Evolutionary conservation across 345 rosid species (phyloP).

Genomic region (Populus ilicifolia): DNA sequence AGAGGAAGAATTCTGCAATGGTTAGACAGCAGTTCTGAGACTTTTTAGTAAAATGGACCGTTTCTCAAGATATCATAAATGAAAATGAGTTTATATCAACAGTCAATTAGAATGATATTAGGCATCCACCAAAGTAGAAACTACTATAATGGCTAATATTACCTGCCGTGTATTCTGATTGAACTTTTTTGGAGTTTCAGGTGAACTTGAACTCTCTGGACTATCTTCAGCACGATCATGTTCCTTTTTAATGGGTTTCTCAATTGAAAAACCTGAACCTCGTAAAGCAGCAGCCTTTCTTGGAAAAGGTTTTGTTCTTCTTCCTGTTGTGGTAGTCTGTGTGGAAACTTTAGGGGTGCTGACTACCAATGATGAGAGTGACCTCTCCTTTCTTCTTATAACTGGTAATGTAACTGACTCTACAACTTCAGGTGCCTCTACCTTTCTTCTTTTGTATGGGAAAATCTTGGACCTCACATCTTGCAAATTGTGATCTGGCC

Average conservation of each 20-base stretch:
- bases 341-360: constrained; percentile 24
- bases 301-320: constrained; percentile 24
- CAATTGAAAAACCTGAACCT: constrained; percentile 24
- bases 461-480: constrained; percentile 36
- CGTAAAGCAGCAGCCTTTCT: constrained; percentile 21
- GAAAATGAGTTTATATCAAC: neutral
- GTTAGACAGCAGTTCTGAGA: neutral
- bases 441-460: constrained; percentile 31
- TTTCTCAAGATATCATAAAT: constrained; percentile 1
- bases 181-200: constrained; percentile 12
- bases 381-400: constrained; percentile 27
- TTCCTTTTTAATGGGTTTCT: constrained; percentile 48
- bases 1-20: constrained; percentile 24
- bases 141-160: constrained; percentile 5
- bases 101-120: neutral
- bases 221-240: constrained; percentile 27
- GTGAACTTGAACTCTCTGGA: constrained; percentile 20
- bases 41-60: neutral
- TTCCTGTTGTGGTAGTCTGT: constrained; percentile 21
- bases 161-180: constrained; percentile 18
- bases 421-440: constrained; percentile 23
- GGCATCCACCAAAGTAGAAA: constrained; percentile 1
- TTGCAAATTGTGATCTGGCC: constrained; percentile 34
- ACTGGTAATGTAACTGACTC: constrained; percentile 15
- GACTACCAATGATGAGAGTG: constrained; percentile 32